phyloP scores from a whole-genome alignment of 2,329 filamentous ascomycete species.

The Penicillium rolfsii region DNA sequence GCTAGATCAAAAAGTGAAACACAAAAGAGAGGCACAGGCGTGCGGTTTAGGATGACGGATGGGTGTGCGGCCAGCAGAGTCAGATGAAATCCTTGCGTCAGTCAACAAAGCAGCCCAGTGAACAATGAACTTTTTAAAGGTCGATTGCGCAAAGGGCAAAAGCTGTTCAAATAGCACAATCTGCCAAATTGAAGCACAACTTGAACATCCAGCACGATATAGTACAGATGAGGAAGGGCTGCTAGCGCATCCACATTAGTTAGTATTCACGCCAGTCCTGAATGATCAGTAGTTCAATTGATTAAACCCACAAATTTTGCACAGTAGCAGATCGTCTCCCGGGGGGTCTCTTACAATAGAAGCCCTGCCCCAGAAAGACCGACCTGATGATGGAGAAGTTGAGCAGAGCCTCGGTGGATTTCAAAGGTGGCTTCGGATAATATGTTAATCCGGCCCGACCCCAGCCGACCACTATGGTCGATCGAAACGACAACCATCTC shows the following conservation, averaged over 20 bases:
- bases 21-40: conserved; percentile 8
- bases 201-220: neutral
- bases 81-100: neutral
- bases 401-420: conserved; percentile 9
- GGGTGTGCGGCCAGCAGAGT: neutral
- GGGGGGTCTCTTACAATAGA: neutral
- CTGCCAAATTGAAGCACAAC: neutral
- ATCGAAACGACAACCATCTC: neutral
- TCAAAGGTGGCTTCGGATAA: conserved; percentile 9
- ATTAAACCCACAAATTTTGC: neutral
- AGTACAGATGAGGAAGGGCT: conserved; percentile 1
- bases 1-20: neutral
- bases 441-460: conserved; percentile 9
- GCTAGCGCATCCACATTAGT: neutral
- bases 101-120: neutral
- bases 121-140: neutral
- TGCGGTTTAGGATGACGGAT: neutral
- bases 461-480: neutral
- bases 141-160: neutral
- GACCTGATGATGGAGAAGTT: conserved; percentile 10
- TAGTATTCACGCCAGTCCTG: neutral
- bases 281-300: neutral
- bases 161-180: neutral
- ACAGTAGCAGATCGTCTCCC: neutral
- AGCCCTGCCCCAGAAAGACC: conserved; percentile 7